Evolutionary conservation across 2,329 filamentous ascomycete species (phyloP).

Genomic region (Neopestalotiopsis sp.): DNA sequence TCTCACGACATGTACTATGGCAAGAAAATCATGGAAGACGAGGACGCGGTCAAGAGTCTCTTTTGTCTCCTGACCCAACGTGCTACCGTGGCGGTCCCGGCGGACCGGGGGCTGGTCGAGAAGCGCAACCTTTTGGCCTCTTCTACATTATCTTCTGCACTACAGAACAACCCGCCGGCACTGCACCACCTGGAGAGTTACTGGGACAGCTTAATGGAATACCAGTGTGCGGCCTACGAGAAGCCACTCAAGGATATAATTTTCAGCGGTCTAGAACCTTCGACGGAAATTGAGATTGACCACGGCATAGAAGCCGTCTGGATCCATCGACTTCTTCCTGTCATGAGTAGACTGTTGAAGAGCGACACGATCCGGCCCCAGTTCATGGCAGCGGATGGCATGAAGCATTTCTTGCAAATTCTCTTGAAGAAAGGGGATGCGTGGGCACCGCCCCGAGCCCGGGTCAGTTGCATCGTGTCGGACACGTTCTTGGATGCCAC

Average conservation of each 20-base stretch:
- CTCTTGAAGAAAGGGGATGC: slow-evolving; percentile 52
- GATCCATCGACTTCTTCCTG: slow-evolving; percentile 44
- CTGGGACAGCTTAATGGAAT: slow-evolving; percentile 50
- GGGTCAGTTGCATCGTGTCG: slow-evolving; percentile 62
- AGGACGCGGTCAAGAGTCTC: slow-evolving; percentile 57
- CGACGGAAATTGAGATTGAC: slow-evolving; percentile 20
- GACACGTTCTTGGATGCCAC: slow-evolving; percentile 72
- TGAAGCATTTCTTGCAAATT: slow-evolving; percentile 59
- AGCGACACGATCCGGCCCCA: slow-evolving; percentile 56
- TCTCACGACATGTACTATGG: slow-evolving; percentile 76
- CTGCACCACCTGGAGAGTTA: slow-evolving; percentile 55
- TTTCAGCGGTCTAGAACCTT: slow-evolving; percentile 47
- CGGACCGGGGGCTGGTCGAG: slow-evolving; percentile 30
- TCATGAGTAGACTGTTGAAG: slow-evolving; percentile 63
- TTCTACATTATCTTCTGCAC: slow-evolving; percentile 59
- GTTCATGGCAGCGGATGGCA: slow-evolving; percentile 61
- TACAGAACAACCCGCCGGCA: slow-evolving; percentile 71
- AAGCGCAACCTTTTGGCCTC: slow-evolving; percentile 57
- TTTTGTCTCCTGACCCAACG: slow-evolving; percentile 58
- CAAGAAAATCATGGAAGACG: slow-evolving; percentile 64
- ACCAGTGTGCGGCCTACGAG: slow-evolving; percentile 38
- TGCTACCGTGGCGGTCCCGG: slow-evolving; percentile 26
- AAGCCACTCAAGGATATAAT: slow-evolving; percentile 42
- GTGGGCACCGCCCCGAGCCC: slow-evolving; percentile 58
- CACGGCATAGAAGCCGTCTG: slow-evolving; percentile 28